Conservation (phyloP, 768 basidiomycete genomes). For the Leccinum truebloodii region DNA sequence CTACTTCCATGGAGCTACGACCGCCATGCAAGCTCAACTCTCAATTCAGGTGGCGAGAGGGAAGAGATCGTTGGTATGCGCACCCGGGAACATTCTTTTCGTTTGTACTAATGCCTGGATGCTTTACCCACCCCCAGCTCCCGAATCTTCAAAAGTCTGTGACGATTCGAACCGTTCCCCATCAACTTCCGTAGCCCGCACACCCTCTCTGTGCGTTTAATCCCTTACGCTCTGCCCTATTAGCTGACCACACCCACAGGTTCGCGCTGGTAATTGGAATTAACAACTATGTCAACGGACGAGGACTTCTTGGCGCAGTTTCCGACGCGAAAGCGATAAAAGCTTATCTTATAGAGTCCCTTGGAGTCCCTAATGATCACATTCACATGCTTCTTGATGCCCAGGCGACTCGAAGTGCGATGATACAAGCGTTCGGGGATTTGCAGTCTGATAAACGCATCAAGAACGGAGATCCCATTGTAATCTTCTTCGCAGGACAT, state of each 20-base stretch:
- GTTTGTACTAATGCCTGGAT: not conserved
- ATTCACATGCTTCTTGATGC: conserved; percentile 40
- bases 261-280: conserved; percentile 48
- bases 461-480: conserved; percentile 33
- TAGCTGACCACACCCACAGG: not conserved
- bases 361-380: conserved; percentile 35
- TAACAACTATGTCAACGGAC: conserved; percentile 35
- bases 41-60: not conserved
- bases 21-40: not conserved
- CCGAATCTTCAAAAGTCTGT: not conserved
- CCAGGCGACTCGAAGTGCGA: conserved; percentile 38
- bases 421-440: conserved; percentile 27
- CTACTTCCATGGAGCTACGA: not conserved
- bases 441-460: conserved; percentile 31
- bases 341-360: conserved; percentile 30
- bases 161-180: not conserved
- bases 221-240: too few species aligned
- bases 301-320: conserved; percentile 37
- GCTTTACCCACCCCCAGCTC: not conserved
- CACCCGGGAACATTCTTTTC: not conserved
- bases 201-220: not conserved
- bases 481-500: conserved; percentile 49
- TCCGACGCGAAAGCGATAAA: conserved; percentile 42
- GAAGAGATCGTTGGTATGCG: not conserved
- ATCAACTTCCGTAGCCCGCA: not conserved